Percentiles rank a stretch among this genome's conserved stretches.
Conservation (phyloP, 2,329 filamentous ascomycete species). For the Fusarium sp. region DNA sequence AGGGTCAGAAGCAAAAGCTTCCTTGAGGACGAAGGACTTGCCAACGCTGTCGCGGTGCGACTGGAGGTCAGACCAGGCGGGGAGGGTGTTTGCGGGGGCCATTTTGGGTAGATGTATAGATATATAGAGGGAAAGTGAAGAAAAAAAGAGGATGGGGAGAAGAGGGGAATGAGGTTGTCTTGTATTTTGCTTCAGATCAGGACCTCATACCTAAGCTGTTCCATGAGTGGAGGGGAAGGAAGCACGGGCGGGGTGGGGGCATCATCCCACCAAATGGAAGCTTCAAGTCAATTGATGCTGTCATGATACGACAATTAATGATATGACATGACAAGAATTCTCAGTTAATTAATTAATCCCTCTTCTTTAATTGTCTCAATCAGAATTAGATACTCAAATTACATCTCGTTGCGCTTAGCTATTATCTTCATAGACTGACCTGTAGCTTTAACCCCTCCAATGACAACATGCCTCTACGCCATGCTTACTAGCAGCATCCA, state of each 20-base stretch:
- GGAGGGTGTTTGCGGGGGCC: conserved; percentile 86
- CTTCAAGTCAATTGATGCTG: conserved; percentile 18
- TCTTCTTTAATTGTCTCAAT: background rate
- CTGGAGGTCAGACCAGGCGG: conserved; percentile 90
- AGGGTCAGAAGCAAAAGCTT: conserved; percentile 89
- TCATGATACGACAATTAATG: conserved; percentile 27
- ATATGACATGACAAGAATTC: background rate
- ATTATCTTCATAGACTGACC: no score
- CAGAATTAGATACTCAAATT: no score
- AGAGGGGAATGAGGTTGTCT: conserved; percentile 36
- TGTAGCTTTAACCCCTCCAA: conserved; percentile 31
- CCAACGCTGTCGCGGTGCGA: conserved; percentile 87
- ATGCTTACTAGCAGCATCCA: conserved; percentile 22
- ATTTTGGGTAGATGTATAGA: conserved; percentile 55
- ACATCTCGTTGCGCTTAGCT: no score
- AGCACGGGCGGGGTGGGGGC: conserved; percentile 34
- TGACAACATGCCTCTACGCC: conserved; percentile 30
- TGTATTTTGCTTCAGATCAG: conserved; percentile 20
- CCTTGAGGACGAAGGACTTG: conserved; percentile 91
- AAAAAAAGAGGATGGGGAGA: conserved; percentile 2
- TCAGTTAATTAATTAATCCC: background rate
- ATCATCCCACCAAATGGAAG: conserved; percentile 40
- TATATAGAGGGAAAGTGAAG: background rate
- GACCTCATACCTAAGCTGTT: conserved; percentile 7
- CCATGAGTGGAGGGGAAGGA: conserved; percentile 27